Evolutionary conservation across 306 rosid species (phyloP), one percentile per base, ranked within the genome.

Genomic region (Senna tora): DNA sequence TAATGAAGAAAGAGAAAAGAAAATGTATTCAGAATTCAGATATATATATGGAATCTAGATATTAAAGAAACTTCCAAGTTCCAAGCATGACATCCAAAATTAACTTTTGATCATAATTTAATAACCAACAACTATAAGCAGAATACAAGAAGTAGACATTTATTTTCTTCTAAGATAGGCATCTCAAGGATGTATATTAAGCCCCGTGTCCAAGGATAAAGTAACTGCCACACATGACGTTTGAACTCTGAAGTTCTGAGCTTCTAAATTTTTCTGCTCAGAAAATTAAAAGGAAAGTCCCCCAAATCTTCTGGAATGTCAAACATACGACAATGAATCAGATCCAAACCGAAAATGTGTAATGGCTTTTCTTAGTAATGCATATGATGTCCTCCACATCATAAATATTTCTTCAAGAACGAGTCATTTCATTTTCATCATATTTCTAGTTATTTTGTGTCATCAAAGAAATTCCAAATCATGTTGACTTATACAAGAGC

Each of bases 1-100:
- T 74, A 72, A 71, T 9, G 34, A 41, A 49, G 62, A 61, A 66
- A 62, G 39, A 36, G 39, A 33, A 19, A 59, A 34, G 28, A 65
- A 54, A 57, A 7, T 32, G 7, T 67, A 66, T 33, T 50, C 43
- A 43, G 46, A 15, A n/a, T n/a, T n/a, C n/a, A n/a, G n/a, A n/a
- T n/a, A n/a, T 39, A 39, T 15, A 36, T 34, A 13, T 28, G 28
- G 52, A 65, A 20, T 52, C 66, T 5, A 42, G 20, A 42, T 38
- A 75, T 25, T 36, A 43, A 45, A 34, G 56, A 61, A 36, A 16
- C 49, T 61, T 38, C 25, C 51, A 19, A 63, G 70, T 61, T 38
- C 25, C 51, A 19, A 63, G 70, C 13, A 66, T 11, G n/a, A 22
- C 51, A 66, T 42, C 45, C 14, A 53, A 65, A 52, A 38, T 49